Evolutionary conservation across 2,329 filamentous ascomycete genomes (phyloP), one percentile per base, ranked within the genome.

Genomic region (Chaetomiaceae sp.): DNA sequence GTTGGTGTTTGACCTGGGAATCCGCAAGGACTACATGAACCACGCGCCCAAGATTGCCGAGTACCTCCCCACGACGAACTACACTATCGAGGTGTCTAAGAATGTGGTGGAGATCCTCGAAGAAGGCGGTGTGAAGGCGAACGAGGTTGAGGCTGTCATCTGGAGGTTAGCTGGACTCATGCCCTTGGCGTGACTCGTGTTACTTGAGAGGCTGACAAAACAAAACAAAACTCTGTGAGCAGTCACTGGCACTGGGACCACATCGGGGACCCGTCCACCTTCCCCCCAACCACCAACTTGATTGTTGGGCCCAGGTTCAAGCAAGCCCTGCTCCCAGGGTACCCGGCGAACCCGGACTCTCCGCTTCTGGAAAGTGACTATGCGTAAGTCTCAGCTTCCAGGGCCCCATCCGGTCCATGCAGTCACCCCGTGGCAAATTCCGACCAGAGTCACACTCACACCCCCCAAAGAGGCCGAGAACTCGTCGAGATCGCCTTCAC

Each of bases 291-390:
- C 5, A 74, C 73, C 1, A 63, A 68, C 3, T 56, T 79, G 1
- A 56, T 79, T 20, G 73, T 78, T 3, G 76, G 77, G 0, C 70
- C 74, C 1, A 75, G 75, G 0, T 71, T 76, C 59, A 70, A 31
- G 55, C 8, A 65, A 3, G 55, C 54, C 0, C 65, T 71, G 40
- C 52, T 69, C 8, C 75, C 75, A 0, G 73, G 71, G 0, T 76
- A 67, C 48, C 76, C 75, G 0, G 38, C 53, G 5, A 63, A 65
- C 14, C 52, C 56, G 13, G 55, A 66, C 2, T 59, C 60, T 1
- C 46, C 55, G 4, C 45, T 69, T 1, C 54, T 62, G 2, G 65
- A 67, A 31, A 56, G 50, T 10, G 66, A 70, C 53, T 62, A 67
- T 43, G 42, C 51, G 16, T 33, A n/a, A 33, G 30, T 33, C 14